Percentiles rank a stretch among this genome's conserved stretches.
phyloP scores from a whole-genome alignment of 805 yeast genomes.

The Candida vartiovaarae region DNA sequence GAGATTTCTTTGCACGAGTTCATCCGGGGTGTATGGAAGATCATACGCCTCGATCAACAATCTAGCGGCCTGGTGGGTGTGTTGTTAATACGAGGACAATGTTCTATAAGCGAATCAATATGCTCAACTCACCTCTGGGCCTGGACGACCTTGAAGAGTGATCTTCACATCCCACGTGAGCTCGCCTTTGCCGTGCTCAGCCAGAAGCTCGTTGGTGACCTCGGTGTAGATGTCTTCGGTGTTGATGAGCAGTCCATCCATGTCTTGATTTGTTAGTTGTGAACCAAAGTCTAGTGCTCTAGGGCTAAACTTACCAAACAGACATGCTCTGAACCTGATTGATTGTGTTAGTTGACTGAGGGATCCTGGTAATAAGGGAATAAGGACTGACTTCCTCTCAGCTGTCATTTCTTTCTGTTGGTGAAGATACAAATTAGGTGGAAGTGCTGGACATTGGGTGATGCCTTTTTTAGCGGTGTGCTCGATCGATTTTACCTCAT shows the following conservation, averaged over 20 bases:
- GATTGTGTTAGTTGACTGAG: background rate
- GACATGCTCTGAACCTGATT: constrained; percentile 50
- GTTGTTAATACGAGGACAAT: background rate
- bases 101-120: background rate
- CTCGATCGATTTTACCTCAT: too few species aligned
- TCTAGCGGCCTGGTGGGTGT: constrained; percentile 26
- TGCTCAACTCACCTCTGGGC: constrained; percentile 37
- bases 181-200: constrained; percentile 66
- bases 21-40: constrained; percentile 61
- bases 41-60: constrained; percentile 61
- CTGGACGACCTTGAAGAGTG: constrained; percentile 87
- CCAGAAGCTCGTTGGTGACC: constrained; percentile 60
- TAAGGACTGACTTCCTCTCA: background rate
- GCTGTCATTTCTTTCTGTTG: background rate
- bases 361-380: too few species aligned
- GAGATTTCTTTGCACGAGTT: constrained; percentile 46
- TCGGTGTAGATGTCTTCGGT: constrained; percentile 90
- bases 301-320: constrained; percentile 46
- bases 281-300: too few species aligned
- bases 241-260: constrained; percentile 93
- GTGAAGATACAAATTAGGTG: too few species aligned
- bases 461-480: too few species aligned
- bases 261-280: constrained; percentile 36
- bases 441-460: too few species aligned
- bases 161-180: constrained; percentile 88